phyloP scores from a whole-genome alignment of 176 grass and related monocot genomes.

The Secale cereale region DNA sequence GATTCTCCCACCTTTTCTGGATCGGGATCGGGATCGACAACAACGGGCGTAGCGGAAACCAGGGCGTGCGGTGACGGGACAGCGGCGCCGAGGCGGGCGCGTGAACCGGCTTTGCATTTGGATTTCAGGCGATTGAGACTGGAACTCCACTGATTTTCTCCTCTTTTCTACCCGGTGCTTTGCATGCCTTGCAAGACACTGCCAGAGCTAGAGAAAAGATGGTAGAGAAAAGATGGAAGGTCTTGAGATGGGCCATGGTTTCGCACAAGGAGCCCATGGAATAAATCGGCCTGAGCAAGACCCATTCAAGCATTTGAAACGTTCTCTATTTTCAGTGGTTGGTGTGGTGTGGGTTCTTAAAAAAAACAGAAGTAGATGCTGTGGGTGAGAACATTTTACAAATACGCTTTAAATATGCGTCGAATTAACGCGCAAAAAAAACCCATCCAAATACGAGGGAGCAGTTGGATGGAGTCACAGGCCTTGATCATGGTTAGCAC shows the following conservation, averaged over 20 bases:
- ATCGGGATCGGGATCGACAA: neutral
- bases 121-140: neutral
- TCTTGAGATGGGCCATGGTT: neutral
- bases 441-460: no score
- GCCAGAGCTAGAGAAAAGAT: neutral
- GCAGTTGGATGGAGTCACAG: neutral
- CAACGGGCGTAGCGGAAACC: conserved; percentile 5
- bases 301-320: neutral
- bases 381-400: neutral
- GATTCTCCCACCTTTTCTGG: neutral
- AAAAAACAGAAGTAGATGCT: neutral
- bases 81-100: neutral
- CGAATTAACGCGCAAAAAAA: no score
- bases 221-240: neutral
- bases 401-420: no score
- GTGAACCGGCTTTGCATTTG: neutral
- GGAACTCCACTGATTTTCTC: neutral
- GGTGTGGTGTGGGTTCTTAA: no score
- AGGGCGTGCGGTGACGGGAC: neutral
- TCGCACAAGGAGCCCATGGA: neutral
- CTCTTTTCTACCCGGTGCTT: neutral
- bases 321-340: neutral
- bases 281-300: neutral
- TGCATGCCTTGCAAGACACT: conserved; percentile 7
- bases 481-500: neutral